Conservation (phyloP, 2,329 filamentous ascomycete genomes). For the Byssoonygena ceratinophila region DNA sequence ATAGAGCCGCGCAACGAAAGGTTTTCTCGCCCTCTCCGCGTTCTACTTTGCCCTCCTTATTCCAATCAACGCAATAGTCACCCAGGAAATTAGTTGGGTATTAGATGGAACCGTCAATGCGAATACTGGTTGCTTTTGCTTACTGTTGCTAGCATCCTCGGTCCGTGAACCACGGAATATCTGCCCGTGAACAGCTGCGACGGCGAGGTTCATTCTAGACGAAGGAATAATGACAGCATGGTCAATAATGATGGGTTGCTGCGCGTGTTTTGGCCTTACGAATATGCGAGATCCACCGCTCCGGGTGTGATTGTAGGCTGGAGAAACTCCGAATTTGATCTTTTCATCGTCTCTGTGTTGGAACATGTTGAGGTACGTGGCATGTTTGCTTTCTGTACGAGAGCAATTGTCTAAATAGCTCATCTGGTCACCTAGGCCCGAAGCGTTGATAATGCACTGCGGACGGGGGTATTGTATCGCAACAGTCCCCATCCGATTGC, state of each 20-base stretch:
- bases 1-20: slow-evolving; percentile 74
- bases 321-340: slow-evolving; percentile 82
- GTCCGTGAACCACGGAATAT: slow-evolving; percentile 66
- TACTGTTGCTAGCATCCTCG: slow-evolving; percentile 60
- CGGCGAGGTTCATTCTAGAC: slow-evolving; percentile 84
- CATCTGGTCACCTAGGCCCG: slow-evolving; percentile 44
- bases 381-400: background rate
- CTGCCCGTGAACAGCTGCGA: slow-evolving; percentile 87
- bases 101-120: slow-evolving; percentile 26
- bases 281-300: slow-evolving; percentile 59
- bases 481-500: slow-evolving; percentile 68
- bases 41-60: slow-evolving; percentile 77
- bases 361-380: slow-evolving; percentile 78
- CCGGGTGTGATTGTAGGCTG: slow-evolving; percentile 88
- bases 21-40: slow-evolving; percentile 68
- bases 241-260: slow-evolving; percentile 69
- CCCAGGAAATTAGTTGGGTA: slow-evolving; percentile 70
- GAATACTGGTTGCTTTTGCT: background rate
- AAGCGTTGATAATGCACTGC: slow-evolving; percentile 79
- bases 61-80: slow-evolving; percentile 72
- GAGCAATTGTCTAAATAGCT: slow-evolving; percentile 2
- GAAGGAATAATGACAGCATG: slow-evolving; percentile 46
- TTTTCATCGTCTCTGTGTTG: slow-evolving; percentile 80
- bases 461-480: slow-evolving; percentile 70
- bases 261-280: slow-evolving; percentile 97